Percentiles rank a stretch among this genome's conserved stretches.
These are phyloP conservation scores for Eimeria brunetti DNA, from an alignment of 169 alveolate genomes.

Conservation along the genomic window DNA sequence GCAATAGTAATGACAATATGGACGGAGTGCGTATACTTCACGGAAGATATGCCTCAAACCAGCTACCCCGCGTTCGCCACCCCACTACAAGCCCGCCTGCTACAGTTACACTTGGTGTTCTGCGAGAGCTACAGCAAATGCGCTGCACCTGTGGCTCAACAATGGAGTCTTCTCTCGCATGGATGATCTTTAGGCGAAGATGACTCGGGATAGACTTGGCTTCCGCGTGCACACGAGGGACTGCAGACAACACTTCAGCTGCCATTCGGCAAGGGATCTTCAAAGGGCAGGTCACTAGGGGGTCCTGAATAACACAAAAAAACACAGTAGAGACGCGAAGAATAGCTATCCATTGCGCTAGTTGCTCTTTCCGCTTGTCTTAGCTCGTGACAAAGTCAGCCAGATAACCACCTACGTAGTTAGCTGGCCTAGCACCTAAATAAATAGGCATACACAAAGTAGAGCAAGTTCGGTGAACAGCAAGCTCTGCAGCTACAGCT, in stretches of 20 bases:
- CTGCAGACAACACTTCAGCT: slow-evolving; percentile 45
- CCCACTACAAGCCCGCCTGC: background rate
- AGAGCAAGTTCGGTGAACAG: background rate
- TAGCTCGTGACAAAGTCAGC: background rate
- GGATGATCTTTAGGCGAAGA: slow-evolving; percentile 32
- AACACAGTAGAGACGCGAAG: background rate
- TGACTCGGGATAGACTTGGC: slow-evolving; percentile 50
- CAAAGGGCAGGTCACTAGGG: slow-evolving; percentile 71
- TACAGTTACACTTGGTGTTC: background rate
- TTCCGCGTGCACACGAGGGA: slow-evolving; percentile 52
- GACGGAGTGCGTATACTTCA: background rate
- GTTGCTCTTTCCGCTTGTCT: too few species aligned
- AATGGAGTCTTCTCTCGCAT: slow-evolving; percentile 36
- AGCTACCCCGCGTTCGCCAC: background rate
- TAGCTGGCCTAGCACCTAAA: background rate
- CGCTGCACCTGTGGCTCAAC: slow-evolving; percentile 49
- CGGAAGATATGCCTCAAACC: background rate
- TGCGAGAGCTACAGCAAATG: background rate
- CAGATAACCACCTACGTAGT: background rate
- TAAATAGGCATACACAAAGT: too few species aligned
- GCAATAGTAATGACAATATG: background rate
- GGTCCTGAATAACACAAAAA: slow-evolving; percentile 32
- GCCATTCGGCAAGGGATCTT: slow-evolving; percentile 65
- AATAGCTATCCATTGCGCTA: background rate
- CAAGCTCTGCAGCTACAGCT: background rate